phyloP scores from a whole-genome alignment of 768 basidiomycete genomes.

The Crepidotus variabilis region DNA sequence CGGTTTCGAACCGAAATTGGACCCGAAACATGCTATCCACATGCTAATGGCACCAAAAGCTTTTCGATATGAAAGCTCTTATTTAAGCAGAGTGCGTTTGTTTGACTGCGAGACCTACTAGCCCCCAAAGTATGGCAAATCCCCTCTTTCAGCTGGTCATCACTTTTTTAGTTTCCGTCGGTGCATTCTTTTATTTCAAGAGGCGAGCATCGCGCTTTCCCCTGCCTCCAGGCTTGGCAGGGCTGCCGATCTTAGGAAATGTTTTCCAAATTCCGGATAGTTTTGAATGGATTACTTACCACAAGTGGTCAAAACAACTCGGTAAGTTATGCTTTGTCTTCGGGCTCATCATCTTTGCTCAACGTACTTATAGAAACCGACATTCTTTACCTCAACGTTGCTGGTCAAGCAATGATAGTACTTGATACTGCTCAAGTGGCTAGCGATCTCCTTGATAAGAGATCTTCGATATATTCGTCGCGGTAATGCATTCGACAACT shows the following conservation, averaged over 20 bases:
- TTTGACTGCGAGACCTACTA: too few relatives aligned
- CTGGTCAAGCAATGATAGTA: conserved; percentile 22
- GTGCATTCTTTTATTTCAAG: not conserved
- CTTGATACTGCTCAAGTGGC: conserved; percentile 34
- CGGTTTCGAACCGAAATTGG: too few relatives aligned
- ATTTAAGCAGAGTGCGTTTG: too few relatives aligned
- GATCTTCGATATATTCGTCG: conserved; percentile 36
- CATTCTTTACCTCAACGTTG: conserved; percentile 24
- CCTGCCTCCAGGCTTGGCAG: conserved; percentile 14
- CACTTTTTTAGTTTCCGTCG: not conserved
- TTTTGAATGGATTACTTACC: conserved; percentile 32
- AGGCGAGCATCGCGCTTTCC: not conserved
- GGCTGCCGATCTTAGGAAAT: conserved; percentile 35
- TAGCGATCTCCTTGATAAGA: conserved; percentile 37
- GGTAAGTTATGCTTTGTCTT: conserved; percentile 16
- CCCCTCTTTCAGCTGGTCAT: not conserved
- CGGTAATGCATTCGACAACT: conserved; percentile 12
- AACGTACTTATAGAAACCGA: conserved; percentile 19
- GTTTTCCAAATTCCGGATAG: conserved; percentile 24
- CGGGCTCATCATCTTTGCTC: not conserved
- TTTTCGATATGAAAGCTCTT: too few relatives aligned
- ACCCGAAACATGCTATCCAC: too few relatives aligned
- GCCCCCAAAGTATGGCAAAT: too few relatives aligned
- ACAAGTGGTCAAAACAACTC: conserved; percentile 33
- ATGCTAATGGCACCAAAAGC: too few relatives aligned